Evolutionary conservation across 2,329 filamentous ascomycete genomes (phyloP).

Genomic region (Hymenotorrendiella dingleyae): DNA sequence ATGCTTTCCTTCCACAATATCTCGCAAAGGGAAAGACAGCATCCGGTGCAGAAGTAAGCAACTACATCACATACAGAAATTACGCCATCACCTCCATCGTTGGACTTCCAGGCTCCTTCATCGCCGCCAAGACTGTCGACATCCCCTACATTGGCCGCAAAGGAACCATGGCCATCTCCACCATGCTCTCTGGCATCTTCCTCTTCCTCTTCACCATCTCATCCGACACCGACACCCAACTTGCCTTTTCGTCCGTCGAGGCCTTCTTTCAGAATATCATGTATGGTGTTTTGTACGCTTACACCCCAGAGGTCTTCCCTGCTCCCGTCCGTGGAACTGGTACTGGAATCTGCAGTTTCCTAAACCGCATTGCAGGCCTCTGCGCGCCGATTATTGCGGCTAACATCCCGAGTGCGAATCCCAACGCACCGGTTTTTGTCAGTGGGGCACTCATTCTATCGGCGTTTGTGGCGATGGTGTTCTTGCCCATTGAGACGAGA

Average conservation of each 20-base stretch:
- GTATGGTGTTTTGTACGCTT: slow-evolving; percentile 72
- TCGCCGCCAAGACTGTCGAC: slow-evolving; percentile 69
- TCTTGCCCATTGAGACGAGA: slow-evolving; percentile 58
- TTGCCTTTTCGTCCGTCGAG: slow-evolving; percentile 61
- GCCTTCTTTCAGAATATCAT: slow-evolving; percentile 71
- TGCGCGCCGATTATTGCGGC: slow-evolving; percentile 64
- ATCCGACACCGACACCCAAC: slow-evolving; percentile 49
- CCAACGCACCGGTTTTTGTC: slow-evolving; percentile 52
- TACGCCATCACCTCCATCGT: slow-evolving; percentile 74
- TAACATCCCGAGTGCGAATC: slow-evolving; percentile 36
- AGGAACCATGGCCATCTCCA: slow-evolving; percentile 64
- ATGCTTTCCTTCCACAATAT: slow-evolving; percentile 85
- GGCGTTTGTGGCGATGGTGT: slow-evolving; percentile 53
- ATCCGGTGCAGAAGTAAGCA: slow-evolving; percentile 32
- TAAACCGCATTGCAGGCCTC: slow-evolving; percentile 63
- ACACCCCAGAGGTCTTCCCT: slow-evolving; percentile 72
- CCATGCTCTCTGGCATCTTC: slow-evolving; percentile 62
- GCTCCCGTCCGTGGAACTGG: slow-evolving; percentile 66
- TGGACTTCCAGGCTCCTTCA: slow-evolving; percentile 69
- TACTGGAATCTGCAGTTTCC: slow-evolving; percentile 64
- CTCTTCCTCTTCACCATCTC: slow-evolving; percentile 61
- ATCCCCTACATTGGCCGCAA: slow-evolving; percentile 61
- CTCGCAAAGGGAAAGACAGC: slow-evolving; percentile 51
- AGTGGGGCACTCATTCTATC: slow-evolving; percentile 50
- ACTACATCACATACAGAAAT: slow-evolving; percentile 61